phyloP scores from a whole-genome alignment of 2,329 filamentous ascomycete species.

The Xylariaceae sp. region DNA sequence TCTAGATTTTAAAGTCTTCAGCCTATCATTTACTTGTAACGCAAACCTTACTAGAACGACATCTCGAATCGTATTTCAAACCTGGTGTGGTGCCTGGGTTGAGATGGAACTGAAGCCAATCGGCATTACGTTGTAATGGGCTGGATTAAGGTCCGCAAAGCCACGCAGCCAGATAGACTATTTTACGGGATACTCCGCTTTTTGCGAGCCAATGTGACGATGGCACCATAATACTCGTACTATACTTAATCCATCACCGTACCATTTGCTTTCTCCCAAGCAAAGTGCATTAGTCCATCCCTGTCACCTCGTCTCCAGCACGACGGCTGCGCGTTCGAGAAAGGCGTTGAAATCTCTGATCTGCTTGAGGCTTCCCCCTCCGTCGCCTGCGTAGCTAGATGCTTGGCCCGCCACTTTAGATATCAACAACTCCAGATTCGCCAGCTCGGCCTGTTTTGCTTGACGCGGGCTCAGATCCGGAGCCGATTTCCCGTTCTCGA shows the following conservation, averaged over 20 bases:
- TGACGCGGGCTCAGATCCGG: slow-evolving; percentile 49
- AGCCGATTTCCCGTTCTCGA: slow-evolving; percentile 53
- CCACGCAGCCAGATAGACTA: neutral
- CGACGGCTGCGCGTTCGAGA: slow-evolving; percentile 61
- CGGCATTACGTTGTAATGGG: too few species aligned
- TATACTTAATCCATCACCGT: too few species aligned
- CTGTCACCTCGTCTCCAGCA: slow-evolving; percentile 51
- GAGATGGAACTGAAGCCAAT: neutral
- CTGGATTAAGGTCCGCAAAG: too few species aligned
- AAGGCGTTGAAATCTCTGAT: slow-evolving; percentile 66
- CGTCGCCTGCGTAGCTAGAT: slow-evolving; percentile 50
- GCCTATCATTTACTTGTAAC: neutral
- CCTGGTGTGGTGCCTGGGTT: neutral
- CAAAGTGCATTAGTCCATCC: too few species aligned
- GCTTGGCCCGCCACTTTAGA: slow-evolving; percentile 58
- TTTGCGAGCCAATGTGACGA: too few species aligned
- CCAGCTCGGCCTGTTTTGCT: slow-evolving; percentile 53
- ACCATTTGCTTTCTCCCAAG: too few species aligned
- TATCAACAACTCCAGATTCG: slow-evolving; percentile 60
- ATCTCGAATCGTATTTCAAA: neutral
- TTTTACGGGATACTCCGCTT: neutral
- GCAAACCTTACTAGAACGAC: neutral
- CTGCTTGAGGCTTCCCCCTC: slow-evolving; percentile 57
- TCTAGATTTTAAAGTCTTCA: neutral
- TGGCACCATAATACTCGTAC: too few species aligned